These are phyloP conservation scores for Erythrobasidium yunnanense DNA, from an alignment of 768 basidiomycete species.

Conservation along the genomic window DNA sequence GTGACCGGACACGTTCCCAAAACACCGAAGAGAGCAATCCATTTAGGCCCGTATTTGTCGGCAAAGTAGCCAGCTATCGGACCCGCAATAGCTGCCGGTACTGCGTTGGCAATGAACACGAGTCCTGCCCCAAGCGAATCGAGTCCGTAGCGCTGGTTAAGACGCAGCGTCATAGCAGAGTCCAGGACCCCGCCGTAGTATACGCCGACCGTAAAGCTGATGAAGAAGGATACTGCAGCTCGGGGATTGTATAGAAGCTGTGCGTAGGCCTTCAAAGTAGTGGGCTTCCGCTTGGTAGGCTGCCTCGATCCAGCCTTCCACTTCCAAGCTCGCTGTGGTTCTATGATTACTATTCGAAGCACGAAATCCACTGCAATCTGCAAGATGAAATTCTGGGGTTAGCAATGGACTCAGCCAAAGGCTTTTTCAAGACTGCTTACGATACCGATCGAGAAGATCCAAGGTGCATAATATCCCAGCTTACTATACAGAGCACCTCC, in stretches of 20 bases:
- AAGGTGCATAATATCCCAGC: constrained; percentile 23
- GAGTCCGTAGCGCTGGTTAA: constrained; percentile 19
- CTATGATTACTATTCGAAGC: constrained; percentile 5
- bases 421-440: background rate
- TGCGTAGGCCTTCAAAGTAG: background rate
- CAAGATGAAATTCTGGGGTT: background rate
- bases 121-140: constrained; percentile 17
- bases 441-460: constrained; percentile 23
- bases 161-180: constrained; percentile 2
- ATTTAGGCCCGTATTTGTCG: constrained; percentile 12
- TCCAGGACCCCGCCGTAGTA: constrained; percentile 7
- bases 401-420: too few relatives aligned
- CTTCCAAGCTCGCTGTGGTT: constrained; percentile 1
- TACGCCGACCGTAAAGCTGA: constrained; percentile 4
- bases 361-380: constrained; percentile 7
- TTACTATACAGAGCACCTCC: constrained; percentile 7
- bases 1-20: background rate
- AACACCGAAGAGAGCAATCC: background rate
- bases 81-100: constrained; percentile 1
- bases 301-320: background rate
- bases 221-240: constrained; percentile 14
- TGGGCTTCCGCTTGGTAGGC: background rate
- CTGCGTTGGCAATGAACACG: constrained; percentile 19
- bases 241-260: constrained; percentile 5
- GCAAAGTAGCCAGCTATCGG: constrained; percentile 5